phyloP scores from a whole-genome alignment of 768 basidiomycete genomes.

The Chalciporus chontae region DNA sequence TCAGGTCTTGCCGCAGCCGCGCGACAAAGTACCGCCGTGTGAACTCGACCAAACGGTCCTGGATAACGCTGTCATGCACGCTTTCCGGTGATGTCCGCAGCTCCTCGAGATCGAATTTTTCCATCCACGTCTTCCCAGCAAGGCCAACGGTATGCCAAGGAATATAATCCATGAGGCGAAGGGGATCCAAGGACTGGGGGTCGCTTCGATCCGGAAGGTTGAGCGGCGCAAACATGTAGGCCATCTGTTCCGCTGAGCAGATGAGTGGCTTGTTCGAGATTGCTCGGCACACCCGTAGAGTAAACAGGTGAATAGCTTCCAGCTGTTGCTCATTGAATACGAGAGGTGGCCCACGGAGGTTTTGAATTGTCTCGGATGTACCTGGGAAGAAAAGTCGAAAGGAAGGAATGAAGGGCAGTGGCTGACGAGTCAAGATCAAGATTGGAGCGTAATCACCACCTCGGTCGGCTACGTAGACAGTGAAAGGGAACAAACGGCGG shows the following conservation, averaged over 20 bases:
- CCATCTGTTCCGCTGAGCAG: constrained; percentile 51
- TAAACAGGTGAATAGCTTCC: constrained; percentile 54
- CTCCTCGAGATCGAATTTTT: constrained; percentile 42
- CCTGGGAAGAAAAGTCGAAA: constrained; percentile 64
- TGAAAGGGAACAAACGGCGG: constrained; percentile 32
- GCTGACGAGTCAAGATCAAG: constrained; percentile 60
- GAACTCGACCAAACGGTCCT: constrained; percentile 75
- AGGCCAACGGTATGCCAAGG: constrained; percentile 60
- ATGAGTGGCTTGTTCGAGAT: constrained; percentile 65
- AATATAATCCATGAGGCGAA: constrained; percentile 43
- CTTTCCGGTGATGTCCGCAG: constrained; percentile 29
- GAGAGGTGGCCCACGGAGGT: constrained; percentile 49
- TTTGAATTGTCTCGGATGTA: constrained; percentile 38
- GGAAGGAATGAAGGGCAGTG: constrained; percentile 53
- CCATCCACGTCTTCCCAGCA: constrained; percentile 51
- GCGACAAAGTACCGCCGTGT: constrained; percentile 64
- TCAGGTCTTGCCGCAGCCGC: constrained; percentile 60
- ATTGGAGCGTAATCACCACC: constrained; percentile 51
- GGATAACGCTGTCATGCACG: constrained; percentile 62
- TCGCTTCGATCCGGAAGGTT: constrained; percentile 25
- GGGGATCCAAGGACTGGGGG: constrained; percentile 21
- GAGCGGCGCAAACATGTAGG: constrained; percentile 70
- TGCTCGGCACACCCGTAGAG: constrained; percentile 57
- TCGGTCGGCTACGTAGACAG: constrained; percentile 35
- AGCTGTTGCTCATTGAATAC: constrained; percentile 44